Evolutionary conservation across 2,329 filamentous ascomycete species (phyloP).

Genomic region (Aspergillus niger): DNA sequence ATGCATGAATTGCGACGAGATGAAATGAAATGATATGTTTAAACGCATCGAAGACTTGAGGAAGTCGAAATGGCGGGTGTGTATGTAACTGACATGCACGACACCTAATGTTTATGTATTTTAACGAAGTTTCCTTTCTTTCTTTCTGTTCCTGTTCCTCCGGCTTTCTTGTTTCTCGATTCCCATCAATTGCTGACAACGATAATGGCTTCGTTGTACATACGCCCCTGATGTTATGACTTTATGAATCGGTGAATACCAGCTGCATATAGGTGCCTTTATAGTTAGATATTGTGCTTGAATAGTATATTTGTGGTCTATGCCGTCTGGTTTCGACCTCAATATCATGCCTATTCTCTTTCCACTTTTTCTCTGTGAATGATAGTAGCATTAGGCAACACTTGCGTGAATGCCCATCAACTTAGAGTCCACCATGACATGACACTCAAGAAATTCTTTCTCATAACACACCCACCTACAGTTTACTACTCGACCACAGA

Average conservation of each 20-base stretch:
- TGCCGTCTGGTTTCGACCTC: too few relatives aligned
- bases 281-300: neutral
- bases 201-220: neutral
- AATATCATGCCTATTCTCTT: too few relatives aligned
- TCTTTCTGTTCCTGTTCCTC: neutral
- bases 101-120: slow-evolving; percentile 5
- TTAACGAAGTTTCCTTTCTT: neutral
- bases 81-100: neutral
- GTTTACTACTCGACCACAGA: too few relatives aligned
- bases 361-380: too few relatives aligned
- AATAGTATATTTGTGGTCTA: too few relatives aligned
- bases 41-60: neutral
- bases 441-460: too few relatives aligned
- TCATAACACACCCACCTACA: too few relatives aligned
- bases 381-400: too few relatives aligned
- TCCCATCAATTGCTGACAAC: too few relatives aligned
- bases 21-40: neutral
- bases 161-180: neutral
- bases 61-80: neutral
- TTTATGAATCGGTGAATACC: neutral
- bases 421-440: too few relatives aligned
- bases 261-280: neutral
- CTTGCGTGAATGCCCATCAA: too few relatives aligned
- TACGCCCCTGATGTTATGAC: neutral
- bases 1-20: slow-evolving; percentile 1